Base-by-base conservation (phyloP, 768 basidiomycete species). In the Mycena galericulata region DNA sequence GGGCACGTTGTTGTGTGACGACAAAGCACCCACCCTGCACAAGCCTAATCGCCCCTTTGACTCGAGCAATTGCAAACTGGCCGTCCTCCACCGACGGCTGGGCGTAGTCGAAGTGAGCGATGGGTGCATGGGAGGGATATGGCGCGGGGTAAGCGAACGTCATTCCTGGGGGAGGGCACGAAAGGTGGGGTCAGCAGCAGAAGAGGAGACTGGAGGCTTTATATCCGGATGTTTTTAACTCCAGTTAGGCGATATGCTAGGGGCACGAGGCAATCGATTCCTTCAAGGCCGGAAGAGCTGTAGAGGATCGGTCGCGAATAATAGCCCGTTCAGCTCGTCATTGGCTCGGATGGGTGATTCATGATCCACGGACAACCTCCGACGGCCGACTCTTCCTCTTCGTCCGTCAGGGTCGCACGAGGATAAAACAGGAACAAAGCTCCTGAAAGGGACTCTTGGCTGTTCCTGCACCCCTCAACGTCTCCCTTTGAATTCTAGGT, bases 21-120 rank as follows among this genome's bases (percentile, higher is more conserved):
- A 47, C 5, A 61, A 54, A 20, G 34, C 29, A 80, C 94, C 85
- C 67, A 87, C 89, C 81, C 88, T 89, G 94, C 87, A 95, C 77
- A 73, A 89, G 79, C 76, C 81, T 76, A 83, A 84, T 77, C 83
- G 86, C 77, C 82, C 89, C 76, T 78, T 84, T 75, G 79, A 89
- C 68, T 84, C 90, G 76, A 81, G 89, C 78, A 82, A 86, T 83
- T 80, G 87, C 84, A 88, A 87, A 91, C 57, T 79, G 80, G 24
- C 79, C 80, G 20, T 74, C 76, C 22, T 71, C 77, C 2, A 67
- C 51, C n/a, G 67, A 43, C 6, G 61, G 54, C 30, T 57, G 32
- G 3, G 20, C 58, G n/a, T 62, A 67, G 29, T 46, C 20, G 18
- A 67, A 27, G 14, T 34, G 27, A 29, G 20, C 24, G 30, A 34